These are phyloP conservation scores for Immersiporthe knoxdaviesiana DNA, from an alignment of 2,329 filamentous ascomycete species.

Conservation along the genomic window DNA sequence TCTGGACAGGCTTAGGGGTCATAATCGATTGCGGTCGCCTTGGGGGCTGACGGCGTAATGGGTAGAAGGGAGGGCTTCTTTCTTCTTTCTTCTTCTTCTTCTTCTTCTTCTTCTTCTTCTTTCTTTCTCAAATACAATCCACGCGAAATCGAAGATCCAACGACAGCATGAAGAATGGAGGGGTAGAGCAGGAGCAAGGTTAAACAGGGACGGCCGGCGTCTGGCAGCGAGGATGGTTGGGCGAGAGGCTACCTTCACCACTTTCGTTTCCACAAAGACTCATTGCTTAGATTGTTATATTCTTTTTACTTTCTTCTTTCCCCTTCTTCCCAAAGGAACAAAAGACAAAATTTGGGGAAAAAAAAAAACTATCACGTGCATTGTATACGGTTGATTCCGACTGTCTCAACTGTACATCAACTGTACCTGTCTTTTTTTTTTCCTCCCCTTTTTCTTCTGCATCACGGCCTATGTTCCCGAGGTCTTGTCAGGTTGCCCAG, in stretches of 20 bases:
- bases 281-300: conserved; percentile 18
- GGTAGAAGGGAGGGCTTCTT: background rate
- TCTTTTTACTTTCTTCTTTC: no score
- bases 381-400: background rate
- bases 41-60: background rate
- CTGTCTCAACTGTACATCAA: background rate
- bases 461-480: background rate
- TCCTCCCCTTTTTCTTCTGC: background rate
- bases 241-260: conserved; percentile 4
- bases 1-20: background rate
- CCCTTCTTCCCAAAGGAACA: conserved; percentile 14
- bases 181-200: background rate
- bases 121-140: background rate
- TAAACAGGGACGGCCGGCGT: background rate
- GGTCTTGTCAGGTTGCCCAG: background rate
- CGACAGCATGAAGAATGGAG: conserved; percentile 19
- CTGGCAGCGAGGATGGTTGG: conserved; percentile 2
- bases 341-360: background rate
- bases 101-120: no score
- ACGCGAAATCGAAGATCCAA: conserved; percentile 16
- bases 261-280: conserved; percentile 22
- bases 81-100: no score
- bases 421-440: no score
- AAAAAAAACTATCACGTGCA: background rate
- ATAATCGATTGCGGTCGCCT: background rate